These are phyloP conservation scores for Neurospora sp. DNA, from an alignment of 495 filamentous ascomycete species.

Conservation along the genomic window DNA sequence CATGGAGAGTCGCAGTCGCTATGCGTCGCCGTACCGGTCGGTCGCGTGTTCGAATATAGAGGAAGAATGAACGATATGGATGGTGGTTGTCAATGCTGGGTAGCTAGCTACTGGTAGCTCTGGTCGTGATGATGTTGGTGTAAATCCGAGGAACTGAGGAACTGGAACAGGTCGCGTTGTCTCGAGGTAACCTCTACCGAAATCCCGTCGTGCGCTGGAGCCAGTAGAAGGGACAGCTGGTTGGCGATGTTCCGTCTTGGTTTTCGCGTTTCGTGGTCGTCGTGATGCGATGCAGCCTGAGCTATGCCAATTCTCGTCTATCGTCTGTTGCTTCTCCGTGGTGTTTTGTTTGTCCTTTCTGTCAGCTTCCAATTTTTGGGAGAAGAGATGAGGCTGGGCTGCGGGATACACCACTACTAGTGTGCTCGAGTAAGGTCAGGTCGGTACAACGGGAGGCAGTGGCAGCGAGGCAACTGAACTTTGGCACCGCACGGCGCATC, in stretches of 20 bases:
- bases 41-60: not conserved
- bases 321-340: not conserved
- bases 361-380: not conserved
- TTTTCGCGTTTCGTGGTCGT: not conserved
- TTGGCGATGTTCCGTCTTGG: not conserved
- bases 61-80: not conserved
- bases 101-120: not conserved
- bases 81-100: not conserved
- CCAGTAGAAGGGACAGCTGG: not conserved
- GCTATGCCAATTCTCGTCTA: not conserved
- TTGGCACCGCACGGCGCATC: not conserved
- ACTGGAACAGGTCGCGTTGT: not conserved
- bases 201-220: not conserved
- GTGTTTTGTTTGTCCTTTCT: not conserved
- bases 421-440: not conserved
- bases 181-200: not conserved
- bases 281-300: not conserved
- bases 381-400: not conserved
- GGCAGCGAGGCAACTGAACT: not conserved
- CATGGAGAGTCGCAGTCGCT: slow-evolving; percentile 11
- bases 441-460: not conserved
- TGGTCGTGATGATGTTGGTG: not conserved
- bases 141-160: not conserved
- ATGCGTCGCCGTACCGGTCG: not conserved
- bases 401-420: not conserved